A percentile compares a stretch with the other conserved stretches of the same genome.
phyloP scores from a whole-genome alignment of 495 filamentous ascomycete genomes.

The Aspergillus egyptiacus region DNA sequence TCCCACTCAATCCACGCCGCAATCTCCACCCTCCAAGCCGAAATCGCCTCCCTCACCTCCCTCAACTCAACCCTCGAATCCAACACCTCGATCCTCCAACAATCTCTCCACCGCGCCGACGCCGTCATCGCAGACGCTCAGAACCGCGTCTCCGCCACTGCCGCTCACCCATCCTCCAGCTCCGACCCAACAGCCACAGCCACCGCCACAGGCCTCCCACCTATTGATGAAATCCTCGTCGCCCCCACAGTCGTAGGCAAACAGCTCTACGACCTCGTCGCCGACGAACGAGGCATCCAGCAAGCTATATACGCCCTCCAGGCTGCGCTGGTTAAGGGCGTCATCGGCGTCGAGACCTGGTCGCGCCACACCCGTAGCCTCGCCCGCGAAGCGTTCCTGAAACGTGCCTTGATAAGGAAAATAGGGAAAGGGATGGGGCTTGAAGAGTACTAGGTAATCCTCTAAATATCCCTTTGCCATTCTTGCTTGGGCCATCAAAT shows the following conservation, averaged over 20 bases:
- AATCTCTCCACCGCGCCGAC: constrained; percentile 73
- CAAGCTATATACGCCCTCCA: constrained; percentile 84
- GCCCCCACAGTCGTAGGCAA: constrained; percentile 87
- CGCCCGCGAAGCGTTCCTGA: constrained; percentile 83
- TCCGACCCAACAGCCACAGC: constrained; percentile 28
- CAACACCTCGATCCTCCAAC: constrained; percentile 72
- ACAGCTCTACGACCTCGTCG: constrained; percentile 82
- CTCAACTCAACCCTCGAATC: constrained; percentile 63
- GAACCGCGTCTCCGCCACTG: constrained; percentile 24
- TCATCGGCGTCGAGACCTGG: constrained; percentile 76
- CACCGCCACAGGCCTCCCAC: constrained; percentile 45
- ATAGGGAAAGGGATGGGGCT: constrained; percentile 82
- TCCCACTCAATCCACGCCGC: constrained; percentile 67
- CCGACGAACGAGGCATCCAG: constrained; percentile 76
- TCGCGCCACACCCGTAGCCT: constrained; percentile 73
- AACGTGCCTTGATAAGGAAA: constrained; percentile 84
- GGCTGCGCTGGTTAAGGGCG: constrained; percentile 71
- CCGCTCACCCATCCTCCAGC: constrained; percentile 28
- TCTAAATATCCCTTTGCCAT: not conserved
- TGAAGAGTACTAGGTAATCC: constrained; percentile 21
- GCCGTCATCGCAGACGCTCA: constrained; percentile 63
- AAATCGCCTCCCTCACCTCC: constrained; percentile 62
- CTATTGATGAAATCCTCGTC: constrained; percentile 86
- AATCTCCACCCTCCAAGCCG: constrained; percentile 58
- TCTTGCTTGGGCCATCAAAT: not conserved